Evolutionary conservation across 2,329 filamentous ascomycete genomes (phyloP).

Genomic region (Aspergillus piperis): DNA sequence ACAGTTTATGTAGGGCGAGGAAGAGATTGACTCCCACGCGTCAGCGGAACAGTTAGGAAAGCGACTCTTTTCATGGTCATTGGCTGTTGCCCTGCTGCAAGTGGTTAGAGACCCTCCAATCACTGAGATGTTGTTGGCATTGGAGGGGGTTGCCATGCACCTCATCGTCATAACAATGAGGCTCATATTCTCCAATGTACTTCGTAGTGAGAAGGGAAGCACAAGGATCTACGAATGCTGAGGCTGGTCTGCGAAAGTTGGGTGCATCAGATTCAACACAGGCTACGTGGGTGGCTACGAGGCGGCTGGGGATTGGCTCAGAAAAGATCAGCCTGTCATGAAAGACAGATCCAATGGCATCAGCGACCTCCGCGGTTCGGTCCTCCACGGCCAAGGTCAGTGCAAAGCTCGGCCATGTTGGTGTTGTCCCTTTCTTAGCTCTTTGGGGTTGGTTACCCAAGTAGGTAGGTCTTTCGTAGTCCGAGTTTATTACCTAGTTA

Average conservation of each 20-base stretch:
- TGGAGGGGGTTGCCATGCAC: background rate
- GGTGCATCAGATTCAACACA: background rate
- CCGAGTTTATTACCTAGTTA: no score
- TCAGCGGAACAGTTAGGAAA: background rate
- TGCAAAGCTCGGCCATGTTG: background rate
- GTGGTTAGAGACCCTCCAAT: constrained; percentile 10
- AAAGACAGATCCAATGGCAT: background rate
- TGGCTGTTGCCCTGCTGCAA: background rate
- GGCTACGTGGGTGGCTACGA: constrained; percentile 7
- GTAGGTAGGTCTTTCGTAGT: background rate
- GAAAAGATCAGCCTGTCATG: background rate
- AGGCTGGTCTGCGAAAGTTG: background rate
- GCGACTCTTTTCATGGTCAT: background rate
- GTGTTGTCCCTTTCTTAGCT: background rate
- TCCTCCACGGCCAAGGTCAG: background rate
- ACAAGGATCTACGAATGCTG: background rate
- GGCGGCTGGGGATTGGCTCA: background rate
- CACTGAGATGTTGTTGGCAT: background rate
- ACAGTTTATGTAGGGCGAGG: background rate
- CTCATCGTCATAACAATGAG: constrained; percentile 7
- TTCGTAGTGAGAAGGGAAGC: background rate
- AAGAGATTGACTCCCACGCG: background rate
- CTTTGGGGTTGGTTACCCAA: background rate
- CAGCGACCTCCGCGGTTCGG: background rate
- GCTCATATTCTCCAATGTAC: background rate